A percentile compares a stretch with the other conserved stretches of the same genome.
phyloP scores from a whole-genome alignment of 108 stramenopile genomes.

The Chaetoceros tenuissimus region DNA sequence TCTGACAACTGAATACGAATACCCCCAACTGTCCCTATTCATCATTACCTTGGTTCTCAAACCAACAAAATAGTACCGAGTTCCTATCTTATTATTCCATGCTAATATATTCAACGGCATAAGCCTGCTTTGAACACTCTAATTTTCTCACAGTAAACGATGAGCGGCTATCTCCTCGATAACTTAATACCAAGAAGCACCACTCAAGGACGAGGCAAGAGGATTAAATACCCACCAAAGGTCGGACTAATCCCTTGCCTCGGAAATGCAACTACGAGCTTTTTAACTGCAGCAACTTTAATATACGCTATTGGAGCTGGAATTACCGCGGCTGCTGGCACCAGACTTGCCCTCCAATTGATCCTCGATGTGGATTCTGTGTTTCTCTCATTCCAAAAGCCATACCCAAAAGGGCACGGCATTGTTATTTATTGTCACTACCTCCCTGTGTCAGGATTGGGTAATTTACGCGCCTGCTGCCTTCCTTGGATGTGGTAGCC shows the following conservation, averaged over 20 bases:
- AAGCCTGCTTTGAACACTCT: conserved; percentile 99
- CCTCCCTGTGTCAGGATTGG: conserved; percentile 96
- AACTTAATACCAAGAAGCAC: conserved; percentile 85
- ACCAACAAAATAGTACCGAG: conserved; percentile 98
- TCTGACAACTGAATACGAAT: conserved; percentile 97
- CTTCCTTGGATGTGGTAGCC: conserved; percentile 97
- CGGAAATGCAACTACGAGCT: conserved; percentile 40
- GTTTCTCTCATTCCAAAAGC: conserved; percentile 96
- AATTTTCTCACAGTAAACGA: conserved; percentile 97
- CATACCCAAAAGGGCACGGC: conserved; percentile 89
- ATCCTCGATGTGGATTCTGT: conserved; percentile 93
- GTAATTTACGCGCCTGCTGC: conserved; percentile 97
- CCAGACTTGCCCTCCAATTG: conserved; percentile 97
- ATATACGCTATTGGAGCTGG: conserved; percentile 81
- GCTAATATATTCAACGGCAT: conserved; percentile 95
- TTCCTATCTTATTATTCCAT: conserved; percentile 96
- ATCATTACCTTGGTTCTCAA: conserved; percentile 94
- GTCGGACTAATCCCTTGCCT: conserved; percentile 8
- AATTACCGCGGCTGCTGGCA: conserved; percentile 82
- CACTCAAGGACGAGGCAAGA: conserved; percentile 75
- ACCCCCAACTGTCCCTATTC: conserved; percentile 97
- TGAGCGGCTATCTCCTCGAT: conserved; percentile 81
- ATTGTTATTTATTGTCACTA: conserved; percentile 98
- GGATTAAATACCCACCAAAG: conserved; percentile 27
- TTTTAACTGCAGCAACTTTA: conserved; percentile 53